phyloP scores from a whole-genome alignment of 106 monocot genomes.

The Allium fistulosum region DNA sequence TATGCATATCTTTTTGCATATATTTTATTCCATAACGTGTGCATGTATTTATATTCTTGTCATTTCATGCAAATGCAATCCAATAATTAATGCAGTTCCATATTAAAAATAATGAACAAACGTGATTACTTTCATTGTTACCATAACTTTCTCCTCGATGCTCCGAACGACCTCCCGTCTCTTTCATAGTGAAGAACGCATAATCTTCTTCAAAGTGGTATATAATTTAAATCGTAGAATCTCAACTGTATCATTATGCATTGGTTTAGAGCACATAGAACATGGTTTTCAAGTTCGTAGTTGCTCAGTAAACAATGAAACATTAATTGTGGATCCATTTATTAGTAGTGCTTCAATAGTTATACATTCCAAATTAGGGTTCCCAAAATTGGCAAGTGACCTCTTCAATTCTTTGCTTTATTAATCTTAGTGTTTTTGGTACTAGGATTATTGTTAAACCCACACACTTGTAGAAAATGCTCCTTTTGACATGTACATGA shows the following conservation, averaged over 20 bases:
- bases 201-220: too few relatives aligned
- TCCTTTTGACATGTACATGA: slow-evolving; percentile 43
- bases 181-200: too few relatives aligned
- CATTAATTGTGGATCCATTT: slow-evolving; percentile 14
- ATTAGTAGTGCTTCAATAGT: slow-evolving; percentile 33
- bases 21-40: too few relatives aligned
- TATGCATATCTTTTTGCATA: too few relatives aligned
- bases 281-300: slow-evolving; percentile 32
- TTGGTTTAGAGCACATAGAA: slow-evolving; percentile 6
- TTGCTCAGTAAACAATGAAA: slow-evolving; percentile 18
- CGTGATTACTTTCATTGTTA: too few relatives aligned
- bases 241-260: slow-evolving; percentile 6
- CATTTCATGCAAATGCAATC: too few relatives aligned
- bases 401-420: slow-evolving; percentile 7
- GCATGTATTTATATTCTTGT: too few relatives aligned
- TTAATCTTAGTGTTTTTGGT: slow-evolving; percentile 35
- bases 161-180: too few relatives aligned
- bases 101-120: too few relatives aligned
- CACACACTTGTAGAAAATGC: slow-evolving; percentile 34
- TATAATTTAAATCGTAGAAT: too few relatives aligned
- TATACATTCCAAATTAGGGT: slow-evolving; percentile 33
- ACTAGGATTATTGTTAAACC: slow-evolving; percentile 31
- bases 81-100: too few relatives aligned
- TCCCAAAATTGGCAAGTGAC: slow-evolving; percentile 10
- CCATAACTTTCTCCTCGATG: too few relatives aligned